Conservation (phyloP, 441 rosid species). For the Gossypium davidsonii region DNA sequence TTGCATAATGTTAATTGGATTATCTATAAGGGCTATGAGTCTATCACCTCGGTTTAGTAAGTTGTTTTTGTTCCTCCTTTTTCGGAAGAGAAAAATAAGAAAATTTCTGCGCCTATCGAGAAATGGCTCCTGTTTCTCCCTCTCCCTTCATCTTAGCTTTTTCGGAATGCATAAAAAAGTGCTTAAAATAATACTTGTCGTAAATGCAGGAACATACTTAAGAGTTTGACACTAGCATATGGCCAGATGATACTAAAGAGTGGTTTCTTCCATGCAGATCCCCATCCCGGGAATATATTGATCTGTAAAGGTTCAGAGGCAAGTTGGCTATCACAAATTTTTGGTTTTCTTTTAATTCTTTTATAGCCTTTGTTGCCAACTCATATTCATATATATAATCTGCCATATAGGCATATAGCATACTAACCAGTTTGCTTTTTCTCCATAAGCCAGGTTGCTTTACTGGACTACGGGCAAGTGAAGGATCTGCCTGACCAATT, state of each 20-base stretch:
- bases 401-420: background rate
- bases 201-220: conserved; percentile 69
- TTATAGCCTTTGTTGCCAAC: conserved; percentile 5
- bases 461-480: conserved; percentile 95
- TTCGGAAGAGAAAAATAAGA: background rate
- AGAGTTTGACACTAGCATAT: conserved; percentile 72
- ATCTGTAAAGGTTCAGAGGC: conserved; percentile 90
- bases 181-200: background rate
- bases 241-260: conserved; percentile 97
- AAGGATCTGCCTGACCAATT: conserved; percentile 83
- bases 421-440: conserved; percentile 17
- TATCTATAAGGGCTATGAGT: background rate
- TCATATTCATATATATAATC: background rate
- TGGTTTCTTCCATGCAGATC: conserved; percentile 95
- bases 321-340: conserved; percentile 30
- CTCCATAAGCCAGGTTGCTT: conserved; percentile 57
- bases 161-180: background rate
- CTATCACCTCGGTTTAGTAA: background rate
- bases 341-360: background rate
- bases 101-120: background rate
- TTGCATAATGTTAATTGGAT: no score
- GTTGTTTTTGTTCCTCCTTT: background rate
- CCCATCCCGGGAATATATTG: conserved; percentile 94
- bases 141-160: background rate
- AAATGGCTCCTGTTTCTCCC: background rate